These are phyloP conservation scores for Panus rudis DNA, from an alignment of 768 basidiomycete species.

Conservation along the genomic window DNA sequence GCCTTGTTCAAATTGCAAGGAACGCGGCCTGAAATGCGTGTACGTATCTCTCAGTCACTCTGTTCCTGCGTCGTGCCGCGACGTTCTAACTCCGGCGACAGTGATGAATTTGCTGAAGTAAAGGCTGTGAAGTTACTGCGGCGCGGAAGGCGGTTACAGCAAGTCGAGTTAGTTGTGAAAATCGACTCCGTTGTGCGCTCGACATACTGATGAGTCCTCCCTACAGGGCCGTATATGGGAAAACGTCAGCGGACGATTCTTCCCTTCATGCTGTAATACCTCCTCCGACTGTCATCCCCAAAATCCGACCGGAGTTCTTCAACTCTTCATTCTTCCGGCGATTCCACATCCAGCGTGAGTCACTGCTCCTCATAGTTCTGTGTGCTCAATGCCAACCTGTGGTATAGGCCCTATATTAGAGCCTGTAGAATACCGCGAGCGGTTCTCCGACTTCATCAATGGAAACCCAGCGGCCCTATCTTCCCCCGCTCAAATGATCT, in stretches of 20 bases:
- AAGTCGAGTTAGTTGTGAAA: conserved; percentile 79
- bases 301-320: conserved; percentile 74
- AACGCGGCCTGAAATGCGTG: conserved; percentile 91
- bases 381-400: conserved; percentile 1
- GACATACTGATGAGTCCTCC: conserved; percentile 3
- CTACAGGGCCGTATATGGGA: conserved; percentile 71
- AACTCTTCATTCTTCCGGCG: conserved; percentile 77
- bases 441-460: conserved; percentile 61
- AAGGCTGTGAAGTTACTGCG: conserved; percentile 84
- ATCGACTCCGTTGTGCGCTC: neutral
- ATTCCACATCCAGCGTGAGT: conserved; percentile 79
- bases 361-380: neutral
- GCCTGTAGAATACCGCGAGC: conserved; percentile 66
- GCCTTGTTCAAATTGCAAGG: conserved; percentile 83
- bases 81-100: conserved; percentile 24
- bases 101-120: conserved; percentile 87
- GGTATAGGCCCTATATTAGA: conserved; percentile 78
- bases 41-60: conserved; percentile 34
- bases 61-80: neutral
- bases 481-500: conserved; percentile 69
- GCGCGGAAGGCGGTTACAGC: conserved; percentile 72
- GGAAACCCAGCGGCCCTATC: conserved; percentile 51
- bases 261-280: conserved; percentile 29
- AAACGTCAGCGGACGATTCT: conserved; percentile 42
- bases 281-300: conserved; percentile 55